phyloP scores from a whole-genome alignment of 331 rosid genomes.

The Quercus lobata region DNA sequence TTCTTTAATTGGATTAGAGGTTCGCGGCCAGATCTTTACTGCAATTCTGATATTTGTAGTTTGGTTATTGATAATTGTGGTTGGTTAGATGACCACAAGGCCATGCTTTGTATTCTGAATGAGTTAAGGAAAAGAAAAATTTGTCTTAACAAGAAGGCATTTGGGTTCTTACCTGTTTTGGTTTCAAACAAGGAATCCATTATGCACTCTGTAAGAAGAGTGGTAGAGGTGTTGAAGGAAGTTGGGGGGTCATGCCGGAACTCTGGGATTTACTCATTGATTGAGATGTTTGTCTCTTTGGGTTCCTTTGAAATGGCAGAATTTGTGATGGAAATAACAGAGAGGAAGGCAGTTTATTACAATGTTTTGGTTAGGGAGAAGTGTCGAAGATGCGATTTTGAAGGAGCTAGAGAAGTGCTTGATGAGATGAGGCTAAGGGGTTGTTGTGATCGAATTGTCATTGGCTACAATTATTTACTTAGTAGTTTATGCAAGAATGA shows the following conservation, averaged over 20 bases:
- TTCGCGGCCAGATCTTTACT: slow-evolving; percentile 25
- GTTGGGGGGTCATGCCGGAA: slow-evolving; percentile 59
- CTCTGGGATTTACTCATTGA: slow-evolving; percentile 53
- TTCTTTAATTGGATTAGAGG: slow-evolving; percentile 54
- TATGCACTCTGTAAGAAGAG: slow-evolving; percentile 25
- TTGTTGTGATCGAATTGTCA: slow-evolving; percentile 28
- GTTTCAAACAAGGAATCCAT: slow-evolving; percentile 23
- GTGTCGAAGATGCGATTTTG: slow-evolving; percentile 44
- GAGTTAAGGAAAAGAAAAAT: slow-evolving; percentile 24
- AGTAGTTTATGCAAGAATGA: slow-evolving; percentile 49
- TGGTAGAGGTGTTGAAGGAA: slow-evolving; percentile 38
- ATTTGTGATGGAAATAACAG: slow-evolving; percentile 41
- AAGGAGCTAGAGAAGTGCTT: slow-evolving; percentile 42
- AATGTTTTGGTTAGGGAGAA: slow-evolving; percentile 41
- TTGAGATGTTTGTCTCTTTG: slow-evolving; percentile 43
- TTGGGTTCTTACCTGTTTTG: slow-evolving; percentile 48
- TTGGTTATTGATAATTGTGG: slow-evolving; percentile 66
- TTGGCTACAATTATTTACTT: slow-evolving; percentile 40
- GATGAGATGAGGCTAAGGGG: slow-evolving; percentile 52
- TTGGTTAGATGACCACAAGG: slow-evolving; percentile 47
- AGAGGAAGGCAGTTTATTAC: slow-evolving; percentile 39
- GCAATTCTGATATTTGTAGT: slow-evolving; percentile 37
- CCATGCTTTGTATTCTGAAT: slow-evolving; percentile 42
- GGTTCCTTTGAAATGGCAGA: slow-evolving; percentile 47
- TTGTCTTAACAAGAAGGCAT: slow-evolving; percentile 37